A percentile compares a stretch with the other conserved stretches of the same genome.
Evolutionary conservation across 2,329 filamentous ascomycete species (phyloP).

Genomic region (Sordariomycetes sp.): DNA sequence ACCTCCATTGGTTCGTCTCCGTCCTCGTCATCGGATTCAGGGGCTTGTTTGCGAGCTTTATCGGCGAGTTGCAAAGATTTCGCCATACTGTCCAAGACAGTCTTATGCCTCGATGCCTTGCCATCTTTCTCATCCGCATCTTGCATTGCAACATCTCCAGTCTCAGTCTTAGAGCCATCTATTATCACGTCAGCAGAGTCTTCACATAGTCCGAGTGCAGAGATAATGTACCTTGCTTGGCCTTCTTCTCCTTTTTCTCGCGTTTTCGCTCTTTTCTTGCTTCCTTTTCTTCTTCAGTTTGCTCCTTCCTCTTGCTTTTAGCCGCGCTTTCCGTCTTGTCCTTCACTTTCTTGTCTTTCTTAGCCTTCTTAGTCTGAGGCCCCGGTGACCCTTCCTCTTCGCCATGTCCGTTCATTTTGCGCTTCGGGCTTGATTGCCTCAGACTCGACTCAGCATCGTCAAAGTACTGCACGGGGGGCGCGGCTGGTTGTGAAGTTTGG

Average conservation of each 20-base stretch:
- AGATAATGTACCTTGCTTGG: no score
- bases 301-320: constrained; percentile 10
- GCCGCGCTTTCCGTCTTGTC: constrained; percentile 9
- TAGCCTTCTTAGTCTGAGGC: constrained; percentile 24
- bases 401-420: constrained; percentile 19
- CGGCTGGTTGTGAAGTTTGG: neutral
- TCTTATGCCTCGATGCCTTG: constrained; percentile 32
- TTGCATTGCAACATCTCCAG: no score
- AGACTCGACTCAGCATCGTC: constrained; percentile 8
- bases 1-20: constrained; percentile 32
- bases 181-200: constrained; percentile 9
- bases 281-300: constrained; percentile 3
- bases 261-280: constrained; percentile 6
- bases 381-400: constrained; percentile 11
- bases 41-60: neutral
- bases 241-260: constrained; percentile 6
- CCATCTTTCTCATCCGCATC: constrained; percentile 16
- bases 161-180: constrained; percentile 10
- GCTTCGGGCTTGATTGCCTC: constrained; percentile 23
- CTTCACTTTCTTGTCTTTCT: constrained; percentile 13
- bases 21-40: constrained; percentile 22
- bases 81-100: constrained; percentile 43
- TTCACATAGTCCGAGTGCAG: no score
- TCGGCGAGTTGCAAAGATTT: constrained; percentile 42
- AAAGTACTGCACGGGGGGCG: constrained; percentile 12